A percentile compares a stretch with the other conserved stretches of the same genome.
Conservation (phyloP, 306 rosid species). For the Cicer yamashitae region DNA sequence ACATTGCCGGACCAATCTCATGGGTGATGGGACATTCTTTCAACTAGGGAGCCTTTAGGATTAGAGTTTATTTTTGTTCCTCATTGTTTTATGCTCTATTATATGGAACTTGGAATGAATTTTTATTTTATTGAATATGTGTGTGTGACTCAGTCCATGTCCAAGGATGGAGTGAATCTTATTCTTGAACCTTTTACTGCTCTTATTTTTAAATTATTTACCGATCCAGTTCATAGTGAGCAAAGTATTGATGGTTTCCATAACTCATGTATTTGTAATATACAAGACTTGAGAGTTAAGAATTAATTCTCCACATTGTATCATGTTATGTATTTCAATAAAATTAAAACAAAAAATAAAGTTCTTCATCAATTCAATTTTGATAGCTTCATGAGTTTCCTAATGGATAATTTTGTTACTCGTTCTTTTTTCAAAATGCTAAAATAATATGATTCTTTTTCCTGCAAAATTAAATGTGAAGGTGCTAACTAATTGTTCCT, state of each 20-base stretch:
- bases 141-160: neutral
- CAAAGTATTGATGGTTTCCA: neutral
- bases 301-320: conserved; percentile 29
- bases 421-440: conserved; percentile 21
- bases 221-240: neutral
- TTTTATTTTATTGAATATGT: neutral
- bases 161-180: neutral
- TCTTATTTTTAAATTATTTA: neutral
- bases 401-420: conserved; percentile 16
- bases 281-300: conserved; percentile 13
- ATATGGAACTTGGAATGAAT: neutral
- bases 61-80: neutral
- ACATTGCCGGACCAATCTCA: neutral
- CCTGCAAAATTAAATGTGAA: neutral
- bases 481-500: conserved; percentile 17
- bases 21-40: neutral
- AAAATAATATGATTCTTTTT: conserved; percentile 16
- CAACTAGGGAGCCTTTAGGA: neutral
- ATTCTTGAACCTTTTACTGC: neutral
- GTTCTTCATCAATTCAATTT: neutral
- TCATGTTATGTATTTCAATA: neutral
- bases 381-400: conserved; percentile 26
- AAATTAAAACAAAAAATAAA: neutral
- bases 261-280: conserved; percentile 17
- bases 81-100: neutral